These are phyloP conservation scores for Pythium vanterpoolii DNA, from an alignment of 352 stramenopile species.

Conservation along the genomic window DNA sequence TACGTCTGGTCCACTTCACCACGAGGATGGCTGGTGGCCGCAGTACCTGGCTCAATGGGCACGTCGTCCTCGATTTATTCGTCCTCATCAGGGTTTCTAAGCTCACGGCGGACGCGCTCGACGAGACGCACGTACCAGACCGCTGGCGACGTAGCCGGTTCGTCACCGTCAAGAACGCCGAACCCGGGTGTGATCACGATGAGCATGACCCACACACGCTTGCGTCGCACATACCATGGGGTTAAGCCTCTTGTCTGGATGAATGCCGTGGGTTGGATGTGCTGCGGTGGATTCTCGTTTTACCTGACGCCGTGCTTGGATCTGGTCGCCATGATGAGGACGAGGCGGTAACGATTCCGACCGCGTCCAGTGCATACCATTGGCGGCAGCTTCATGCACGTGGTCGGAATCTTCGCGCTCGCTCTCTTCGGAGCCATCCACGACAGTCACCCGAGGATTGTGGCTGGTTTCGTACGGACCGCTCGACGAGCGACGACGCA, in stretches of 20 bases:
- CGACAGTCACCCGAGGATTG: background rate
- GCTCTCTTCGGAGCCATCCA: background rate
- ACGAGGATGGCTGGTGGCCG: no score
- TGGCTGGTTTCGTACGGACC: background rate
- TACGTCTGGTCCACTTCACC: no score
- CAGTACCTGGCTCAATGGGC: no score
- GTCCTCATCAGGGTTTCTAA: slow-evolving; percentile 4
- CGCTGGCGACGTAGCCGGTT: background rate
- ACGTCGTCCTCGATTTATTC: slow-evolving; percentile 13
- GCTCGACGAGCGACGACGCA: background rate
- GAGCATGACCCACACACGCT: slow-evolving; percentile 11
- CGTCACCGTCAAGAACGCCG: slow-evolving; percentile 4
- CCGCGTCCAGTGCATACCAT: background rate
- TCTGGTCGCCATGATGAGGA: background rate
- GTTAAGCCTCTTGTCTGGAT: no score
- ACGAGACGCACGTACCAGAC: slow-evolving; percentile 13
- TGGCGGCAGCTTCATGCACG: background rate
- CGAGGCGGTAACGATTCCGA: background rate
- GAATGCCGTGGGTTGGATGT: background rate
- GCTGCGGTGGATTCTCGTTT: background rate
- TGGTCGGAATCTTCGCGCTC: background rate
- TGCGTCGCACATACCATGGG: slow-evolving; percentile 1
- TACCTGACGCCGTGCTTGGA: background rate
- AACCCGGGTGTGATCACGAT: slow-evolving; percentile 13
- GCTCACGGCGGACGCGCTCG: background rate